A percentile compares a stretch with the other conserved stretches of the same genome.
Conservation (phyloP, 116 monocot species). For the Papilionanthe hybrid region DNA sequence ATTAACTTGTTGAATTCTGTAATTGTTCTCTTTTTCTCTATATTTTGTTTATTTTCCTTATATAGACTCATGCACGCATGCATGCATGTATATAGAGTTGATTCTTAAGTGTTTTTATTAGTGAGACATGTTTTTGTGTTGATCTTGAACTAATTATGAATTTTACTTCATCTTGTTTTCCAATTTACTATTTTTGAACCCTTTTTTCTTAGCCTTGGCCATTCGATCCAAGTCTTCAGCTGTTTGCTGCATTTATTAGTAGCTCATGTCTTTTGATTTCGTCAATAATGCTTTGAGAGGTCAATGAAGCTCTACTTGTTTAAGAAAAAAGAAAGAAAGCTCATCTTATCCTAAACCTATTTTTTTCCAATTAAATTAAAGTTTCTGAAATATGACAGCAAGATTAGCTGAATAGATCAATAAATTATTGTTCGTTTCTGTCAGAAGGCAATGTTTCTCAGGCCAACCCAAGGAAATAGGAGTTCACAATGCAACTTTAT, state of each 20-base stretch:
- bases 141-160: neutral
- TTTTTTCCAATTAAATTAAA: neutral
- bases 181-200: neutral
- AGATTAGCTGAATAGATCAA: neutral
- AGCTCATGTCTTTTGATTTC: neutral
- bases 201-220: neutral
- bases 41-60: neutral
- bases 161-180: neutral
- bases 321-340: neutral
- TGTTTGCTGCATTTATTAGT: neutral
- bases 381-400: neutral
- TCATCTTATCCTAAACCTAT: neutral
- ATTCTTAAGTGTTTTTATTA: neutral
- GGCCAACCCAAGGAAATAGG: slow-evolving; percentile 39
- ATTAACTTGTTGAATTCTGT: no score
- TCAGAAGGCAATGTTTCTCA: slow-evolving; percentile 40
- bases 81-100: neutral
- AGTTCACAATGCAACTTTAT: slow-evolving; percentile 64
- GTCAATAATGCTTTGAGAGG: neutral
- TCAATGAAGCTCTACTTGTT: neutral
- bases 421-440: neutral
- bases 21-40: no score
- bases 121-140: neutral
- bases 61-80: neutral
- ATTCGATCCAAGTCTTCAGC: neutral